phyloP scores from a whole-genome alignment of 2,329 filamentous ascomycete species.

The Ceratocystis ficicola region DNA sequence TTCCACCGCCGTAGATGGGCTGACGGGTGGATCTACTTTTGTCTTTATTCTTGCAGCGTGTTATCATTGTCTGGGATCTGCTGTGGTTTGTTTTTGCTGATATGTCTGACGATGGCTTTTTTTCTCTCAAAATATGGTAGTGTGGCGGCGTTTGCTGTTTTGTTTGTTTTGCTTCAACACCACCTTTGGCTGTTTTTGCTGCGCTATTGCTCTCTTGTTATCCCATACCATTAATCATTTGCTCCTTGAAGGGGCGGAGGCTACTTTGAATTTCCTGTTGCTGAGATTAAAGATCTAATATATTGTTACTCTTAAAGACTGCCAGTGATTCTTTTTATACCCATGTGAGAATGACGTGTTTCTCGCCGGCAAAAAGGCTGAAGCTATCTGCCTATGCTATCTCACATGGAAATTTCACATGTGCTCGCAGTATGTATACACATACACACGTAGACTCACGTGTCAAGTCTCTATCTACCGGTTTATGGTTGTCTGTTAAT shows the following conservation, averaged over 20 bases:
- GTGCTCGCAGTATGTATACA: not conserved
- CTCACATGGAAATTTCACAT: not conserved
- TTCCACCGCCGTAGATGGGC: not conserved
- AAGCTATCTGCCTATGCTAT: too few relatives aligned
- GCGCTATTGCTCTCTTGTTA: not conserved
- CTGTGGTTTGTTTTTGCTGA: not conserved
- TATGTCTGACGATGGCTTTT: slow-evolving; percentile 11
- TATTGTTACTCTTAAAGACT: not conserved
- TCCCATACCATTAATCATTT: not conserved
- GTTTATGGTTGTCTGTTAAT: too few relatives aligned
- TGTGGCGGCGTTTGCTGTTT: not conserved
- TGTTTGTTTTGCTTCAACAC: not conserved
- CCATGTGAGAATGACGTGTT: too few relatives aligned
- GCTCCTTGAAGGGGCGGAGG: not conserved
- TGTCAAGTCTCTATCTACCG: not conserved
- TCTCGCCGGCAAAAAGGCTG: too few relatives aligned
- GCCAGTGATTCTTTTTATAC: not conserved
- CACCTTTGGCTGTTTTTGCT: not conserved
- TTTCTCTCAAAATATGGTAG: not conserved
- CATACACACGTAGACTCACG: not conserved
- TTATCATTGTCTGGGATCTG: not conserved
- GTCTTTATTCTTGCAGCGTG: not conserved
- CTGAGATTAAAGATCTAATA: not conserved
- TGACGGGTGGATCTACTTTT: not conserved
- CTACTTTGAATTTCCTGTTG: not conserved